Evolutionary conservation across 345 rosid genomes (phyloP), one percentile per base, ranked within the genome.

Genomic region (Streptanthus diversifolius): DNA sequence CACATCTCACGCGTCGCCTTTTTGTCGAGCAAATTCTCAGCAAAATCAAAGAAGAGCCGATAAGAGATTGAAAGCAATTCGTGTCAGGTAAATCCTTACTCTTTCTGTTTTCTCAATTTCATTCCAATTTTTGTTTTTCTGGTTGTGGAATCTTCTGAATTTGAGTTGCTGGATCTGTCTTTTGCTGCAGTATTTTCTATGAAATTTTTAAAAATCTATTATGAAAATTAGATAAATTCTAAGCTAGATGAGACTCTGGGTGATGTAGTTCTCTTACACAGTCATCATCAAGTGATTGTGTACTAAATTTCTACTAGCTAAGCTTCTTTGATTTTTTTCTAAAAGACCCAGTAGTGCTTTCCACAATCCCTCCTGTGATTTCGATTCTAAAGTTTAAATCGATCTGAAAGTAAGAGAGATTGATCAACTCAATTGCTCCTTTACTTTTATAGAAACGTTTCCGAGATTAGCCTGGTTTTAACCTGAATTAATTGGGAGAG

Each of bases 161-260:
- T 60, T 41, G 25, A 52, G 63, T 21, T 33, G 11, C 43, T 66
- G 43, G 72, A 66, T 73, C 77, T 63, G 53, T 71, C 8, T 29
- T n/a, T 1, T 19, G 44, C 49, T 61, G 0, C 5, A 54, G 41
- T 51, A 2, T 40, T 29, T 29, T 52, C 35, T 37, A 27, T 40
- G 61, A 17, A 71, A 61, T 27, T 11, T 61, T 24, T 7, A n/a
- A 36, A n/a, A n/a, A n/a, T n/a, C 15, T 47, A 1, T 18, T 8
- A 9, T 3, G 17, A 18, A 33, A 48, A 18, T 61, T 18, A 12
- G 33, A 40, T 40, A 36, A 65, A 65, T 37, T 55, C 47, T 72
- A 53, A 41, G 70, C 9, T 64, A 41, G 40, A 22, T 55, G 0
- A 10, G 57, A 53, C 44, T 54, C 70, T 44, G 30, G 37, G 30